Evolutionary conservation across 2,329 filamentous ascomycete species (phyloP).

Genomic region (Fusarium globosum): DNA sequence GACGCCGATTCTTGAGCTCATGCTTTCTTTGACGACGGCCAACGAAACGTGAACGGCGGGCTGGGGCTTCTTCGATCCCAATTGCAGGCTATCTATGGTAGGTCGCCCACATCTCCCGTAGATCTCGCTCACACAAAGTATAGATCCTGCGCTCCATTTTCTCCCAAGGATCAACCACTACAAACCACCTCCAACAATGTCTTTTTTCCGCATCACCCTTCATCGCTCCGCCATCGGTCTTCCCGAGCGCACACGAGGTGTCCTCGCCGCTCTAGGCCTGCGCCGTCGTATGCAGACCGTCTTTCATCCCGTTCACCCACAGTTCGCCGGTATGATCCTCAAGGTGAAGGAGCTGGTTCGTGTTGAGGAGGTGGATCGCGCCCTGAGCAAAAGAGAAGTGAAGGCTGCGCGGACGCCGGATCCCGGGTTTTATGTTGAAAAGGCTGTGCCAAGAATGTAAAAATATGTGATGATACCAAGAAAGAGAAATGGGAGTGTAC

Average conservation of each 20-base stretch:
- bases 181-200: constrained; percentile 59
- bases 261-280: constrained; percentile 86
- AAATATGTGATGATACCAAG: not conserved
- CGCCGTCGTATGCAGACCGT: constrained; percentile 87
- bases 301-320: constrained; percentile 84
- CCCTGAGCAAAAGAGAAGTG: constrained; percentile 74
- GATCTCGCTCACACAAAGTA: constrained; percentile 11
- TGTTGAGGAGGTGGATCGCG: constrained; percentile 78
- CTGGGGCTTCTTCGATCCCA: not conserved
- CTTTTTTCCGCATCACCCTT: constrained; percentile 91
- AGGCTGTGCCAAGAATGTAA: constrained; percentile 48
- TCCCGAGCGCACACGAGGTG: constrained; percentile 80
- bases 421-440: constrained; percentile 84
- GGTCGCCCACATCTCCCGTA: not conserved
- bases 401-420: constrained; percentile 79
- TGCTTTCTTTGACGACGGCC: constrained; percentile 30
- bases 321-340: constrained; percentile 91
- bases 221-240: constrained; percentile 91
- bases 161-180: not conserved
- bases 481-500: constrained; percentile 38
- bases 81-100: constrained; percentile 15
- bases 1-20: constrained; percentile 20
- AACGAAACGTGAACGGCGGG: constrained; percentile 28
- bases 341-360: constrained; percentile 92
- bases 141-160: constrained; percentile 25